Base-by-base conservation (phyloP, 1,284 basidiomycete genomes). In the Trametes polyzona region DNA sequence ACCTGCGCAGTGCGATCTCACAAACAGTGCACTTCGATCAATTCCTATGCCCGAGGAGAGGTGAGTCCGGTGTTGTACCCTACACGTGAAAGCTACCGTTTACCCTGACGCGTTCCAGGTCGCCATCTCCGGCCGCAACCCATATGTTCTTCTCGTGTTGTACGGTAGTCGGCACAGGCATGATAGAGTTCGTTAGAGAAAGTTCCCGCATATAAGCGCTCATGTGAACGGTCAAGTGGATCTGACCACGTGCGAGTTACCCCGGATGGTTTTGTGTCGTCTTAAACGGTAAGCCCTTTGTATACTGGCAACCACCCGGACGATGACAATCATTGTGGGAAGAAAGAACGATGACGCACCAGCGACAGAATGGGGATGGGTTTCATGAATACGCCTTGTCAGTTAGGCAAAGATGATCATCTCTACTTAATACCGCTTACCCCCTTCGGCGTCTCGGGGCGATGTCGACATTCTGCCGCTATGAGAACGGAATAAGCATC, bases 101-200 rank as follows among this genome's bases (percentile, higher is more conserved):
- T 47, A 74, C 76, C 66, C 69, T 67, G 4, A 77, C 74, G 3
- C 73, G 67, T 16, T 67, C 70, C n/a, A 85, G 61, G 64, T 96
- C 90, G 41, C 95, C 95, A 70, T 96, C 93, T 24, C 85, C 88
- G 1, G 94, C 92, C 24, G 95, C 95, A 26, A 95, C 83, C 95
- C 95, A 96, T 43, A 96, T 88, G 74, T 96, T 96, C 71, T 86
- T 89, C 50, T 70, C 64, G 9, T 66, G 60, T 53, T 62, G 63
- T 2, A 62, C 54, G 29, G 37, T 60, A 11, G 69, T 68, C 2
- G 73, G 67, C 16, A 69, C 67, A 42, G 74, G 68, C 73, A 74
- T 73, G 47, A 23, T 63, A 57, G 52, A 33, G 62, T 33, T 24
- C 42, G 32, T 54, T 32, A 23, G 24, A 37, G 33, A 36, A 46